Conservation (phyloP, 805 yeast genomes). For the Candida oleophila region DNA sequence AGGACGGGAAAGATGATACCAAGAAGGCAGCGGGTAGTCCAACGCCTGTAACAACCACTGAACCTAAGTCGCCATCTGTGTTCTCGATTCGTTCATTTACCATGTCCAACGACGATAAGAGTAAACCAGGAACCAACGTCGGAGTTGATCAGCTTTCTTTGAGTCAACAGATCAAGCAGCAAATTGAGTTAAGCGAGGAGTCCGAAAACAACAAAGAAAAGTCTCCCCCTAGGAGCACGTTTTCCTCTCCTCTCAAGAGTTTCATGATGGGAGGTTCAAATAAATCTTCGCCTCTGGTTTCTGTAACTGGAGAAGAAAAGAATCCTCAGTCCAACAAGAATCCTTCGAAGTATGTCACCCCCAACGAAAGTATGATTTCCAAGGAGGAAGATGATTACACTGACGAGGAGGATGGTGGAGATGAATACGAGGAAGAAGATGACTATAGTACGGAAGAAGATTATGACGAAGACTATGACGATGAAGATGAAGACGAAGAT, state of each 20-base stretch:
- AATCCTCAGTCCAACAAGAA: constrained; percentile 8
- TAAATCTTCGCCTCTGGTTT: constrained; percentile 26
- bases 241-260: constrained; percentile 40
- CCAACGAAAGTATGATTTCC: constrained; percentile 11
- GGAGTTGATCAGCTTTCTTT: constrained; percentile 3
- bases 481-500: constrained; percentile 21
- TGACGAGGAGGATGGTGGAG: constrained; percentile 14
- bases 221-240: constrained; percentile 33
- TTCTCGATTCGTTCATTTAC: constrained; percentile 3
- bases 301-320: constrained; percentile 21
- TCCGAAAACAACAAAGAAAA: constrained; percentile 22
- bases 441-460: constrained; percentile 19
- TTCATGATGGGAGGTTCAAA: constrained; percentile 37
- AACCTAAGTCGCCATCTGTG: constrained; percentile 17
- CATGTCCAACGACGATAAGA: constrained; percentile 1
- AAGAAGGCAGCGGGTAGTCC: not conserved
- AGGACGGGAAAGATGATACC: constrained; percentile 26
- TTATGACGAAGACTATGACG: constrained; percentile 27
- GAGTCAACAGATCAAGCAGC: constrained; percentile 9
- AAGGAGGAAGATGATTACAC: constrained; percentile 10
- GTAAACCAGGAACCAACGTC: constrained; percentile 11
- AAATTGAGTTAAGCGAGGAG: not conserved
- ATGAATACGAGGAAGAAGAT: constrained; percentile 11
- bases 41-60: constrained; percentile 2
- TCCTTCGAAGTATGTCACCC: constrained; percentile 15